Percentiles rank a stretch among this genome's conserved stretches.
phyloP scores from a whole-genome alignment of 2,329 filamentous ascomycete species.

The Hypomyces perniciosus region DNA sequence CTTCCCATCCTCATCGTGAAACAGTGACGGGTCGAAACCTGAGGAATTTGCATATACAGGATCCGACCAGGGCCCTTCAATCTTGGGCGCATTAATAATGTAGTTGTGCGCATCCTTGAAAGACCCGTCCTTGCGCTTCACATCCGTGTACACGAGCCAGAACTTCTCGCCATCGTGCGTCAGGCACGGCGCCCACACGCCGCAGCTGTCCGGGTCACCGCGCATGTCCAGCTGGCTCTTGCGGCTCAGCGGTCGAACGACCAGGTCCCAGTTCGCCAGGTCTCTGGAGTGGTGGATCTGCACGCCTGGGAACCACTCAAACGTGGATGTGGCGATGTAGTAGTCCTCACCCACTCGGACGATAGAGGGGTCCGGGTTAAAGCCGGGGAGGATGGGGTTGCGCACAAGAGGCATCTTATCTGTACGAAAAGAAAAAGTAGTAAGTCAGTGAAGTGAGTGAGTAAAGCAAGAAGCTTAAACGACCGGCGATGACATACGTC shows the following conservation, averaged over 20 bases:
- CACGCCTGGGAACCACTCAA: conserved; percentile 50
- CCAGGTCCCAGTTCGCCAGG: conserved; percentile 47
- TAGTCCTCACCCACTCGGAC: conserved; percentile 46
- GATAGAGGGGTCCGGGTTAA: conserved; percentile 51
- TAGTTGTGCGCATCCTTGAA: conserved; percentile 62
- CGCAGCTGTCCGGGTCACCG: conserved; percentile 54
- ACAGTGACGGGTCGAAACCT: conserved; percentile 56
- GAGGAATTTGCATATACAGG: conserved; percentile 54
- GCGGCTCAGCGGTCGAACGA: conserved; percentile 41
- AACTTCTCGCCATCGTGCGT: conserved; percentile 55
- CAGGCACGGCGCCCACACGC: conserved; percentile 60
- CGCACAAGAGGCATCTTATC: conserved; percentile 40
- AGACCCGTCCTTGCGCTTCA: conserved; percentile 60
- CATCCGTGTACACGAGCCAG: conserved; percentile 60
- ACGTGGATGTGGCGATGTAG: conserved; percentile 51
- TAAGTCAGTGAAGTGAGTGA: too few species aligned
- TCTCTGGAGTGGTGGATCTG: conserved; percentile 50
- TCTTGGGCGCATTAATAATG: conserved; percentile 47
- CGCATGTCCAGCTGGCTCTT: conserved; percentile 51
- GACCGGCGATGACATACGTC: too few species aligned
- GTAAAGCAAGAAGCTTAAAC: too few species aligned
- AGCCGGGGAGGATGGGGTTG: conserved; percentile 52
- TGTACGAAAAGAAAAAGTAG: too few species aligned
- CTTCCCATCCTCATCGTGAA: conserved; percentile 50
- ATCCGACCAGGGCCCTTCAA: conserved; percentile 58